A percentile compares a stretch with the other conserved stretches of the same genome.
Evolutionary conservation across 2,329 filamentous ascomycete genomes (phyloP).

Genomic region (Onygenales sp.): DNA sequence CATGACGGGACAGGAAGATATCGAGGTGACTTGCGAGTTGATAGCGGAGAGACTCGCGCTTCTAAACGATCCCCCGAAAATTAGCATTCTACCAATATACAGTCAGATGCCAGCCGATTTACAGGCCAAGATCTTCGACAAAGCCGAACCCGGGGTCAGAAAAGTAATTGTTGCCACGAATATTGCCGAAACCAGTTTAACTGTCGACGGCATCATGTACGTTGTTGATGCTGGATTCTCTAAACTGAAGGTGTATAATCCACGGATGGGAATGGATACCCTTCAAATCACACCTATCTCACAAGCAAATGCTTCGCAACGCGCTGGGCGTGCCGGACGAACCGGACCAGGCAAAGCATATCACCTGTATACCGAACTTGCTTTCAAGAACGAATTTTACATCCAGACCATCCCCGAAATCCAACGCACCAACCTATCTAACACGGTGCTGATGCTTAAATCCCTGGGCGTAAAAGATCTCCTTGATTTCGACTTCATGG

Average conservation of each 20-base stretch:
- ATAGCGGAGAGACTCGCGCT: slow-evolving; percentile 78
- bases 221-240: slow-evolving; percentile 94
- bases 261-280: slow-evolving; percentile 98
- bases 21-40: slow-evolving; percentile 91
- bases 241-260: slow-evolving; percentile 97
- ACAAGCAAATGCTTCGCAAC: slow-evolving; percentile 88
- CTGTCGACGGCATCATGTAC: slow-evolving; percentile 98
- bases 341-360: slow-evolving; percentile 95
- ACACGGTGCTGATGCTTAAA: slow-evolving; percentile 89
- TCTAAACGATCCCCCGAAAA: slow-evolving; percentile 86
- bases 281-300: slow-evolving; percentile 96
- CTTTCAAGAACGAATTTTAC: slow-evolving; percentile 93
- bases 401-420: slow-evolving; percentile 96
- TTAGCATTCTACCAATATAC: slow-evolving; percentile 94
- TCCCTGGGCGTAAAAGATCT: slow-evolving; percentile 89
- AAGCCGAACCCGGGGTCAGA: slow-evolving; percentile 76
- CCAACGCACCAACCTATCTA: slow-evolving; percentile 88
- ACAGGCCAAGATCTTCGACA: slow-evolving; percentile 95
- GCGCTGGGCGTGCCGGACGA: slow-evolving; percentile 84
- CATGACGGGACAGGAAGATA: slow-evolving; percentile 99
- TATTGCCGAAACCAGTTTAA: slow-evolving; percentile 95
- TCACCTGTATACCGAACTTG: slow-evolving; percentile 85
- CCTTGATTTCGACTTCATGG: slow-evolving; percentile 98
- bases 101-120: slow-evolving; percentile 98
- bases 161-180: slow-evolving; percentile 99